Base-by-base conservation (phyloP, 2,329 filamentous ascomycete genomes). In the Sporothrix pseudoabietina region DNA sequence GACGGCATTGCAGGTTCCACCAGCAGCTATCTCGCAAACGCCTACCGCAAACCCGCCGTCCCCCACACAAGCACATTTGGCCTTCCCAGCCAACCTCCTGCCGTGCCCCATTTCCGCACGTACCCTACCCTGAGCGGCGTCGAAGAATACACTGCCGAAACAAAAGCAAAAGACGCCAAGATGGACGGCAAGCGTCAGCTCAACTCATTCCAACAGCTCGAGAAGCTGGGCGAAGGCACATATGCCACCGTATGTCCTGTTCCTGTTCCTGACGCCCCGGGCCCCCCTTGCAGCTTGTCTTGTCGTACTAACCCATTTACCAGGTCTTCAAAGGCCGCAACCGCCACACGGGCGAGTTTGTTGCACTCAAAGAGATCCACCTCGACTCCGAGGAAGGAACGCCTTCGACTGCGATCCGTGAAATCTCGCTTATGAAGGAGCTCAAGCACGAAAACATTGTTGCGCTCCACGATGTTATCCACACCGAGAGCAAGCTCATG, bases 401-500 rank as follows among this genome's bases (percentile, higher is more conserved):
- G 0, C 96, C 96, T 4, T 97, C 93, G 70, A 99, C 96, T 0
- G 96, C 96, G 65, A 99, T 99, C 81, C 93, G 96, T 79, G 96
- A 99, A 83, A 99, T 99, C 79, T 98, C 94, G 1, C 87, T 99
- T 73, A 98, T 99, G 96, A 99, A 99, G 84, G 96, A 99, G 84
- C 88, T 99, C 77, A 98, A 98, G 83, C 96, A 99, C 83, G 94
- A 98, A 82, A 98, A 98, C 81, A 98, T 99, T 77, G 94, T 99
- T 78, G 93, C 92, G 74, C 90, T 99, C 5, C 94, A 98, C 87
- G 96, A 99, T 86, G 96, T 99, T 73, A 98, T 99, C 79, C 96
- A 99, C 83, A 99, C 96, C 74, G 96, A 99, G 85, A 99, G 98
- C 84, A 99, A 99, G 82, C 90, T 99, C 73, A 99, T 99, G 96